Percentiles rank a stretch among this genome's conserved stretches.
Conservation (phyloP, 2,329 filamentous ascomycete species). For the Cladophialophora immunda region DNA sequence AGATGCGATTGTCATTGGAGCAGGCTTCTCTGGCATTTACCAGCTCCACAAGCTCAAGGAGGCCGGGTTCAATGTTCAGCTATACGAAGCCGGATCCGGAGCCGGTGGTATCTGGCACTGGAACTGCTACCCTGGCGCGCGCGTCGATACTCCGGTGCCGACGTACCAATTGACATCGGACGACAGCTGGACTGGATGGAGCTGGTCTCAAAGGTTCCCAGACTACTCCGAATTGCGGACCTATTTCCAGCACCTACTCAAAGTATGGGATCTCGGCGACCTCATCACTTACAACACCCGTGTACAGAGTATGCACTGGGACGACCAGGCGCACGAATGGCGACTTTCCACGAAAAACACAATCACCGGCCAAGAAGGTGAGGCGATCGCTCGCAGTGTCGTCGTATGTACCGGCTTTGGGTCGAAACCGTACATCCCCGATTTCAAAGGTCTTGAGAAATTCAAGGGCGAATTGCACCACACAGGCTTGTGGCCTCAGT, state of each 20-base stretch:
- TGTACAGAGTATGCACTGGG: constrained; percentile 12
- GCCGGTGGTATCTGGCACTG: constrained; percentile 57
- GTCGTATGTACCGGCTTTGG: constrained; percentile 7
- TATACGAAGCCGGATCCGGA: constrained; percentile 62
- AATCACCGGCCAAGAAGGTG: neutral
- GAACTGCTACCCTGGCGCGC: constrained; percentile 59
- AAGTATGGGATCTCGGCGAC: constrained; percentile 8
- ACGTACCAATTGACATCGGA: constrained; percentile 52
- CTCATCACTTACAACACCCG: constrained; percentile 9
- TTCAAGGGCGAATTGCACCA: constrained; percentile 44
- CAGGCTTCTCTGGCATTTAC: constrained; percentile 55
- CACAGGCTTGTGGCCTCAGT: constrained; percentile 40
- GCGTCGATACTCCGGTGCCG: constrained; percentile 68
- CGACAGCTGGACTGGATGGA: constrained; percentile 58
- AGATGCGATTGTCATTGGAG: constrained; percentile 42
- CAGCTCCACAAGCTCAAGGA: constrained; percentile 62
- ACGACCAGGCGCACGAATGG: constrained; percentile 12
- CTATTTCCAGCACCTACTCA: constrained; percentile 20
- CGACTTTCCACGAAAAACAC: neutral
- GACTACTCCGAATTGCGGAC: constrained; percentile 10
- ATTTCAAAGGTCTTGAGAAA: constrained; percentile 38
- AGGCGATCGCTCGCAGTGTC: constrained; percentile 1
- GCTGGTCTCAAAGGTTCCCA: constrained; percentile 47
- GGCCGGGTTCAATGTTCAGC: constrained; percentile 56
- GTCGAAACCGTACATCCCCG: constrained; percentile 50